Conservation (phyloP, 768 basidiomycete species). For the Boletus eberwhitei region DNA sequence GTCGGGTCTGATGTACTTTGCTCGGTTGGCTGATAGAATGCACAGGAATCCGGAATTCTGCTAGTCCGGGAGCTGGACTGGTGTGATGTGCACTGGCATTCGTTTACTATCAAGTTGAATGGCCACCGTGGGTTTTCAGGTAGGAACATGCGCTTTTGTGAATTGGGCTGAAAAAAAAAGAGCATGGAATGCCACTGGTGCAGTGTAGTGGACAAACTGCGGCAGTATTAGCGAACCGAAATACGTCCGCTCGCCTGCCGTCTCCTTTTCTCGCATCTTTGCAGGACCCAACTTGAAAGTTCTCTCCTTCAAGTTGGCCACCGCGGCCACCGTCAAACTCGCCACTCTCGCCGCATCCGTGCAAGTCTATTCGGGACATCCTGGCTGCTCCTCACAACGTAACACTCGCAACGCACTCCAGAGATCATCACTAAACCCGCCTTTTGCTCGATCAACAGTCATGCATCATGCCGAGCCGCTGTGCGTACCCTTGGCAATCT, state of each 20-base stretch:
- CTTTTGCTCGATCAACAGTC: not conserved
- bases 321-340: constrained; percentile 72
- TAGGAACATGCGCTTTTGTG: not conserved
- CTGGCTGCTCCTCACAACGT: not conserved
- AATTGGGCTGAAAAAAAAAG: not conserved
- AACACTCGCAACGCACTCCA: not conserved
- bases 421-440: not conserved
- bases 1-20: not conserved
- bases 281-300: not conserved
- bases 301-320: too few species aligned
- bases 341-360: constrained; percentile 67
- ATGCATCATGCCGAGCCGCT: too few species aligned
- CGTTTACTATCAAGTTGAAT: too few species aligned
- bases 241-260: not conserved
- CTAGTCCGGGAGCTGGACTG: too few species aligned
- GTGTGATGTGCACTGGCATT: too few species aligned
- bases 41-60: not conserved
- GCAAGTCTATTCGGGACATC: constrained; percentile 38
- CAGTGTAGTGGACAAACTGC: not conserved
- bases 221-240: not conserved
- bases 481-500: not conserved
- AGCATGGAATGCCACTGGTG: too few species aligned
- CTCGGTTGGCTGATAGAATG: not conserved
- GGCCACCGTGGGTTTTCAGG: not conserved
- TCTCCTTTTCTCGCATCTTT: too few species aligned